These are phyloP conservation scores for Clarkia xantiana DNA, from an alignment of 345 rosid species.

Conservation along the genomic window DNA sequence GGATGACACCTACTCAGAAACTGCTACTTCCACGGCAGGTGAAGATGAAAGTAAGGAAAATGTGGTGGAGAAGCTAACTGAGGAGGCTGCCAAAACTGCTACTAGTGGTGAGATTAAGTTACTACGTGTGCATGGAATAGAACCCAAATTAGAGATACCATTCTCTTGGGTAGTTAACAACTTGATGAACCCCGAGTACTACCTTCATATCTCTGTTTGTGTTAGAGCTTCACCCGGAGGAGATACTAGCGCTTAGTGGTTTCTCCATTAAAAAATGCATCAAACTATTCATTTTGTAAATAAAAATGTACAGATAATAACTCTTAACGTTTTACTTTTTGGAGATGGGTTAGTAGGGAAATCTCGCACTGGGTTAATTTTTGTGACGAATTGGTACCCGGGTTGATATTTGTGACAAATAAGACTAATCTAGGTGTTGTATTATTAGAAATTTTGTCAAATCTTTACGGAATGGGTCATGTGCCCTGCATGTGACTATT, in stretches of 20 bases:
- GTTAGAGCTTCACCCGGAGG: conserved; percentile 23
- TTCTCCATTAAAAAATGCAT: no score
- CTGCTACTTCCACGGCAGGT: conserved; percentile 14
- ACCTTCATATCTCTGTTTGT: conserved; percentile 59
- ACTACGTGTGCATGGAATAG: conserved; percentile 74
- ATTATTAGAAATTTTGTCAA: no score
- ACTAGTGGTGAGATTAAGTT: conserved; percentile 41
- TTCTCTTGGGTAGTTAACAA: conserved; percentile 87
- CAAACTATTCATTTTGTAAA: no score
- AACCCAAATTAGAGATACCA: conserved; percentile 68
- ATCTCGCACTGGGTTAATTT: no score
- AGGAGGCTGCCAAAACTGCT: conserved; percentile 8
- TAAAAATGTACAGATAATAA: no score
- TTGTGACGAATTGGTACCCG: no score
- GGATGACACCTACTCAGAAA: conserved; percentile 11
- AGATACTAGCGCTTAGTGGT: conserved; percentile 4
- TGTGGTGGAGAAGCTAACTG: conserved; percentile 11
- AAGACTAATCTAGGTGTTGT: no score
- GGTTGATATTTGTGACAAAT: no score
- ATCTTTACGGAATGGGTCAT: no score
- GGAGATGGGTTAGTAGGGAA: no score
- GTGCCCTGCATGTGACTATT: no score
- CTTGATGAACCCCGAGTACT: conserved; percentile 71
- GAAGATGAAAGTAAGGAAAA: conserved; percentile 12
- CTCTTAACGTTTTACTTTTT: no score